Evolutionary conservation across 2,329 filamentous ascomycete genomes (phyloP), one percentile per base, ranked within the genome.

Genomic region (Nemania abortiva): DNA sequence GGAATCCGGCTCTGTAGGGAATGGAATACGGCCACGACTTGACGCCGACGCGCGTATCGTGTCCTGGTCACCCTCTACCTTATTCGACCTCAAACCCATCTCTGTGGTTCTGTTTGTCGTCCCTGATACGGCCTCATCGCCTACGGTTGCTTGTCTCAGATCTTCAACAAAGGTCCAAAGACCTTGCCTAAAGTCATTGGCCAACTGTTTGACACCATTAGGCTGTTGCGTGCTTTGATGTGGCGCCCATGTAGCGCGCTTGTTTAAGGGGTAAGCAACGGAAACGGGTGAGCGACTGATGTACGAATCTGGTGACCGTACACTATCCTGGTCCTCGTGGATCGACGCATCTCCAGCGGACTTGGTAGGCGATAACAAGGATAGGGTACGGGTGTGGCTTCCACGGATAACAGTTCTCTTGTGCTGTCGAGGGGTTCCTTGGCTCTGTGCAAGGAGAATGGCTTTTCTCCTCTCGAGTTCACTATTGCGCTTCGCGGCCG

Each of bases 101-200:
- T 77, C 79, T 68, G 72, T 78, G 68, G 79, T 81, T 53, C 80
- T 73, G 68, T 81, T 76, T 49, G 76, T 77, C n/a, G 77, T 79
- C 15, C 89, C 90, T 69, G 85, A 89, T 71, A 94, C 89, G 18
- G 90, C 93, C 82, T 99, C 96, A 63, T 99, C 96, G 27, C 96
- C 96, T 6, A 99, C 94, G 0, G 96, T 97, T 15, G 95, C 97
- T 81, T 98, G 96, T 73, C 95, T 88, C 56, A 99, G 89, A 78
- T 99, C 96, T 79, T 98, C 96, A 68, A 97, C 90, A 81, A 99
- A 99, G 1, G 93, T 97, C 89, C 92, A 95, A 57, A 99, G 83
- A 1, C 96, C 95, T 60, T 96, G 89, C 78, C 91, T 93, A 80
- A 99, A 90, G 81, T 98, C 96, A 68, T 93, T 92, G 18, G 95